Conservation (phyloP, 1,139 yeast genomes). For the Zhuliangozyma blackwelliae region DNA sequence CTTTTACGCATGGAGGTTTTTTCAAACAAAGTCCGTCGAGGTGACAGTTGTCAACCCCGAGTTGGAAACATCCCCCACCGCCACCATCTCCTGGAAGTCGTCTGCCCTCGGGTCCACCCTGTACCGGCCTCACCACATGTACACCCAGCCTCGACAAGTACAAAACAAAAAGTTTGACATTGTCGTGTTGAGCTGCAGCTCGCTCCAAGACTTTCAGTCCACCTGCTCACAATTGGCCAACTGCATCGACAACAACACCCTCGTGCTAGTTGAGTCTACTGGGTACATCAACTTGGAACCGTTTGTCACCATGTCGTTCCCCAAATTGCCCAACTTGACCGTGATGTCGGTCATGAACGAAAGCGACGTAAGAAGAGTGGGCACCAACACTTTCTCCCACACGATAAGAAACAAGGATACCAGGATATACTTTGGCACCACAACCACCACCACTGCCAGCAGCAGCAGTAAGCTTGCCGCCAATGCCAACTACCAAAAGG, state of each 20-base stretch:
- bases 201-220: conserved; percentile 42
- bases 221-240: conserved; percentile 24
- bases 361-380: conserved; percentile 49
- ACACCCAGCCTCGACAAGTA: conserved; percentile 15
- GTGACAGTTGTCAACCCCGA: conserved; percentile 30
- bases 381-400: conserved; percentile 22
- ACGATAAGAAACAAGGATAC: conserved; percentile 29
- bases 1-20: conserved; percentile 49
- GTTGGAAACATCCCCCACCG: conserved; percentile 7
- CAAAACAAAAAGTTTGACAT: conserved; percentile 27
- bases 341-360: conserved; percentile 62
- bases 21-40: conserved; percentile 30
- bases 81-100: conserved; percentile 17
- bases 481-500: conserved; percentile 21
- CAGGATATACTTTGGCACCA: conserved; percentile 39
- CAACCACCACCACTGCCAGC: conserved; percentile 10
- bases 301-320: conserved; percentile 43
- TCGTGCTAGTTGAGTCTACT: conserved; percentile 61
- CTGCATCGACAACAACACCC: conserved; percentile 30
- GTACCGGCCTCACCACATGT: conserved; percentile 20
- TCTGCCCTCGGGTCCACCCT: conserved; percentile 15
- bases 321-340: conserved; percentile 24
- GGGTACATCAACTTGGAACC: conserved; percentile 72
- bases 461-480: conserved; percentile 5
- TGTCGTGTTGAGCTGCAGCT: conserved; percentile 30